Conservation (phyloP, 176 grass and related monocot genomes). For the Chrysopogon serrulatus region DNA sequence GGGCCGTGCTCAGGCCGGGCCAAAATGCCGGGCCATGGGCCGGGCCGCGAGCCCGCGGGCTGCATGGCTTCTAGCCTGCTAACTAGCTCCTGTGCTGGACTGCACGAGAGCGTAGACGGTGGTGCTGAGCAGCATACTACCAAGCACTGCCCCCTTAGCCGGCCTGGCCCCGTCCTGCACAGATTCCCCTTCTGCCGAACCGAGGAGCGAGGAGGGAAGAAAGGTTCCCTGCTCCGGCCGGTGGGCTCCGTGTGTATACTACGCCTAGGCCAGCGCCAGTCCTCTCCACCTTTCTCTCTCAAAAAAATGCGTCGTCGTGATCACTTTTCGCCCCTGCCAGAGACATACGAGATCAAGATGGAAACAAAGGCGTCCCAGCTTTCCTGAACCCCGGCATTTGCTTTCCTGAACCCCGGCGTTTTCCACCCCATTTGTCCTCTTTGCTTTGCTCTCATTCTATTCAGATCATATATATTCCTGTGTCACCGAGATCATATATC, state of each 20-base stretch:
- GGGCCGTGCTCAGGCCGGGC: too few species aligned
- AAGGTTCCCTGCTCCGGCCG: neutral
- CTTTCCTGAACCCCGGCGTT: neutral
- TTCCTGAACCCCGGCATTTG: neutral
- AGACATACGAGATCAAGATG: neutral
- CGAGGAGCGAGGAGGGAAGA: neutral
- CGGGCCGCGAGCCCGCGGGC: too few species aligned
- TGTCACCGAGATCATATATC: neutral
- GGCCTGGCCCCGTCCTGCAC: neutral
- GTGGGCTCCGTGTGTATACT: neutral
- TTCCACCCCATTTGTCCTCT: neutral
- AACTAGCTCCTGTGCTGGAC: neutral
- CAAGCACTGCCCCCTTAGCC: neutral
- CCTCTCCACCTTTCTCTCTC: neutral
- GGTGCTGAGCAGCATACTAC: neutral
- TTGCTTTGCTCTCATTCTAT: neutral
- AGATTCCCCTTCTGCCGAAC: slow-evolving; percentile 41
- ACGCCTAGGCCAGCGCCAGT: neutral
- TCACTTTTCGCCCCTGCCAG: slow-evolving; percentile 14
- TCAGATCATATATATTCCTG: neutral
- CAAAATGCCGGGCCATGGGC: too few species aligned
- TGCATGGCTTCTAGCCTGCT: neutral
- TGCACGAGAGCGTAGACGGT: neutral
- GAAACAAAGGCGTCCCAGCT: neutral
- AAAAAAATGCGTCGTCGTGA: neutral